phyloP scores from a whole-genome alignment of 768 basidiomycete genomes.

The Mrakia hoshinonis region DNA sequence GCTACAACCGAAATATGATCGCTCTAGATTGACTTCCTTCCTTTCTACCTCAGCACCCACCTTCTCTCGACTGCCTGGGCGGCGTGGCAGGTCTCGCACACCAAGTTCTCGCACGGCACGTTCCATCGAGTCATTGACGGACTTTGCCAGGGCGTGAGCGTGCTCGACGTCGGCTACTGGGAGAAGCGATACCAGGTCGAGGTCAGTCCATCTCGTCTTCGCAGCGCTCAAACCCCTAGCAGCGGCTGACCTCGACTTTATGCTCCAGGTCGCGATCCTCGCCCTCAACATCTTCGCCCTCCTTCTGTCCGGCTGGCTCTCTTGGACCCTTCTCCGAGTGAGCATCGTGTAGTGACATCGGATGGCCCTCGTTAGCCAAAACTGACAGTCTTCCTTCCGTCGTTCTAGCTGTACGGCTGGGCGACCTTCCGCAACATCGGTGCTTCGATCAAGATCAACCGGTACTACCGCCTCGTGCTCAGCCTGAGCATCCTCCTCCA shows the following conservation, averaged over 20 bases:
- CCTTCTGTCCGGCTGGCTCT: slow-evolving; percentile 55
- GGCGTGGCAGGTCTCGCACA: slow-evolving; percentile 56
- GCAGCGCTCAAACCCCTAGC: background rate
- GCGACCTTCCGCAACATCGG: slow-evolving; percentile 81
- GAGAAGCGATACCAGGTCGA: slow-evolving; percentile 45
- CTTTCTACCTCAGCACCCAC: slow-evolving; percentile 57
- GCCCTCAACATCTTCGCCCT: slow-evolving; percentile 56
- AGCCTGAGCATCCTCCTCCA: slow-evolving; percentile 63
- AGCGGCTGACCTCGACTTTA: background rate
- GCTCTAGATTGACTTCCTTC: background rate
- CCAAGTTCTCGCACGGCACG: slow-evolving; percentile 51
- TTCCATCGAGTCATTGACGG: slow-evolving; percentile 50
- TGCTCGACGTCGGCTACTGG: slow-evolving; percentile 60
- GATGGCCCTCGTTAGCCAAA: no score
- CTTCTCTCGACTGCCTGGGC: slow-evolving; percentile 65
- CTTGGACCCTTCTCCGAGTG: slow-evolving; percentile 69
- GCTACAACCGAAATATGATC: no score
- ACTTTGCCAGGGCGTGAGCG: slow-evolving; percentile 51
- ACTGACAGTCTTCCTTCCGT: background rate
- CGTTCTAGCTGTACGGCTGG: slow-evolving; percentile 61
- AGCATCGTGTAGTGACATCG: no score
- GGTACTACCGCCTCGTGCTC: slow-evolving; percentile 62
- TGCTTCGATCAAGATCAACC: slow-evolving; percentile 62
- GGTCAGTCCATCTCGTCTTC: background rate
- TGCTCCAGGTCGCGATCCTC: slow-evolving; percentile 48